Evolutionary conservation across 2,329 filamentous ascomycete species (phyloP).

Genomic region (Rhinocladiella similis): DNA sequence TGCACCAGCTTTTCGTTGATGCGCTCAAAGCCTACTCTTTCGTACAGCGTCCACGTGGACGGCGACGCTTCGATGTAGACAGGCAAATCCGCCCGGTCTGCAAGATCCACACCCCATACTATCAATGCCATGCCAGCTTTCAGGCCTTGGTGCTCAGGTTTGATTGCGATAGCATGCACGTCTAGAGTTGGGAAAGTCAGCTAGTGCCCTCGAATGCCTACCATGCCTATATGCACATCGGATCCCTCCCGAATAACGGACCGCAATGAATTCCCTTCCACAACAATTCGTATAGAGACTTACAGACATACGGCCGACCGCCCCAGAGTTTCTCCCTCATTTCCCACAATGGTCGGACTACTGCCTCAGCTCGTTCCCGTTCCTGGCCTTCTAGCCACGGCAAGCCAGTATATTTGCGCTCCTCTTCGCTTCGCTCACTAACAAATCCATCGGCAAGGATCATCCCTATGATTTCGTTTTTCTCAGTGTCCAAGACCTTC

Average conservation of each 20-base stretch:
- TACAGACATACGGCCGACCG: slow-evolving; percentile 43
- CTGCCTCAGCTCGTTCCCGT: slow-evolving; percentile 44
- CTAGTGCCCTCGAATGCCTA: no score
- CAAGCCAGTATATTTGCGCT: slow-evolving; percentile 46
- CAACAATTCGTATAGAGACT: slow-evolving; percentile 25
- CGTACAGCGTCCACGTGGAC: slow-evolving; percentile 44
- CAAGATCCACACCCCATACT: slow-evolving; percentile 37
- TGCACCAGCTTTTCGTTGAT: slow-evolving; percentile 44
- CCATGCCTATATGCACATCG: no score
- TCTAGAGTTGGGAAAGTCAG: slow-evolving; percentile 28
- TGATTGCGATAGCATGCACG: slow-evolving; percentile 49
- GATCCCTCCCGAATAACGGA: no score
- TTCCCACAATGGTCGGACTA: slow-evolving; percentile 46
- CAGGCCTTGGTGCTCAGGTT: slow-evolving; percentile 44
- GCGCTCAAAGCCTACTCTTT: slow-evolving; percentile 47
- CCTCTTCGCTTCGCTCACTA: slow-evolving; percentile 39
- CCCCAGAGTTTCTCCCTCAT: slow-evolving; percentile 44
- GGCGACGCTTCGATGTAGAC: slow-evolving; percentile 51
- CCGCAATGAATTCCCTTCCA: no score
- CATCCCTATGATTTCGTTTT: slow-evolving; percentile 50
- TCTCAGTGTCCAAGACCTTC: slow-evolving; percentile 49
- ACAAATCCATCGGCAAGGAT: slow-evolving; percentile 47
- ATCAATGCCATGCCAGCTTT: slow-evolving; percentile 45
- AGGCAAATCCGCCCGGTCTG: slow-evolving; percentile 40
- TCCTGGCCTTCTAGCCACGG: slow-evolving; percentile 49